Evolutionary conservation across 1,139 yeast species (phyloP), one percentile per base, ranked within the genome.

Genomic region (Blastobotrys aristatus): DNA sequence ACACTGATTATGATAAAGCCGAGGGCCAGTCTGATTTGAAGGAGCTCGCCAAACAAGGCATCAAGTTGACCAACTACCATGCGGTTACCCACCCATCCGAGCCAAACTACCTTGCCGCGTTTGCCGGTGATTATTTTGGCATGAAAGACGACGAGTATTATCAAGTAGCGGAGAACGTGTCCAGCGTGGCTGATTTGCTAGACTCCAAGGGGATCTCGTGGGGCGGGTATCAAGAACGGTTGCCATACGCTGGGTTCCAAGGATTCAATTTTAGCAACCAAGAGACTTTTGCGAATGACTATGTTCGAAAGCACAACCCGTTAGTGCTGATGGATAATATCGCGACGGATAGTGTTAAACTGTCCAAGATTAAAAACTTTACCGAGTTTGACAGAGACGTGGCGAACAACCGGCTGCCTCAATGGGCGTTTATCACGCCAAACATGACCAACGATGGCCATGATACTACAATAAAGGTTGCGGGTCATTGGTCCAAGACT

Each of bases 361-460:
- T 66, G 52, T 61, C 67, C 38, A 66, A 69, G 62, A 66, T 74
- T 61, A 73, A 74, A 64, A 72, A 73, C 61, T 68, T 72, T 53
- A 71, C 74, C 39, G 64, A 65, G 51, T 71, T 74, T 56, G 55
- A 69, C 50, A 53, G 53, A 34, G 78, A 74, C 55, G 55, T 71
- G 50, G 57, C 58, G 35, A 58, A 63, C 56, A 57, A 70, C 53
- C 57, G 60, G 40, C 64, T 73, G 50, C 77, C 78, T 38, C 78
- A 74, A 65, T 74, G 74, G 72, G 57, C 67, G 51, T 68, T 74
- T 62, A 67, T 74, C 58, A 74, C 77, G 37, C 79, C 79, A 49
- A 74, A 74, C 64, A 69, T 73, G 73, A 64, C 74, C 52, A 66
- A 73, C 59, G 76, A 74, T 56, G 79, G 76, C 38, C 75, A 74